Evolutionary conservation across 176 grass and related monocot genomes (phyloP).

Genomic region (Musa acuminata): DNA sequence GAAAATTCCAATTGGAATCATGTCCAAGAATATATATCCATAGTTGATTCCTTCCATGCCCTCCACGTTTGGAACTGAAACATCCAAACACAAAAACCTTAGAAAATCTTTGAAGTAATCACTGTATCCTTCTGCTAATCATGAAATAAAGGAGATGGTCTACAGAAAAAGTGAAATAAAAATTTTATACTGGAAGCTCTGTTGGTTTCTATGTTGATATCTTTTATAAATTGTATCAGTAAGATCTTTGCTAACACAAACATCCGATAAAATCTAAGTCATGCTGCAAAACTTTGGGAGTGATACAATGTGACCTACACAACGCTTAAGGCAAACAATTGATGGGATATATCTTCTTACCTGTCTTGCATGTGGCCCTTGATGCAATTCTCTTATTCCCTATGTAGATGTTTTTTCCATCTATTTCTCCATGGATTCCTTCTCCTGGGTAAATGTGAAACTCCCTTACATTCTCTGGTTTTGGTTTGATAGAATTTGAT

Average conservation of each 20-base stretch:
- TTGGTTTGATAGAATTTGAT: slow-evolving; percentile 56
- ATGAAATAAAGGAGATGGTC: too few relatives aligned
- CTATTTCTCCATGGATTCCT: slow-evolving; percentile 78
- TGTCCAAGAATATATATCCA: slow-evolving; percentile 51
- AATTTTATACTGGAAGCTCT: too few relatives aligned
- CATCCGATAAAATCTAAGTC: not conserved
- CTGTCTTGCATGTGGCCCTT: slow-evolving; percentile 60
- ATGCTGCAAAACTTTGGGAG: not conserved
- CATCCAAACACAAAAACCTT: slow-evolving; percentile 3
- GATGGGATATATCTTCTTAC: slow-evolving; percentile 26
- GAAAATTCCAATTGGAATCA: slow-evolving; percentile 63
- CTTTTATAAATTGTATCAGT: too few relatives aligned
- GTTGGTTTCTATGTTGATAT: too few relatives aligned
- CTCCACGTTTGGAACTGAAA: slow-evolving; percentile 51
- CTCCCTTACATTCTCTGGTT: slow-evolving; percentile 58
- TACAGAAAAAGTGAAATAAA: too few relatives aligned
- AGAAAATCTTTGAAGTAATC: not conserved
- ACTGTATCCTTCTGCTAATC: not conserved
- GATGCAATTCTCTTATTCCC: slow-evolving; percentile 79
- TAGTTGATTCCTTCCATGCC: slow-evolving; percentile 52
- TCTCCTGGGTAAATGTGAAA: slow-evolving; percentile 76
- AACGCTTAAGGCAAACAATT: not conserved
- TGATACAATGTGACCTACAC: not conserved
- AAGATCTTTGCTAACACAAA: too few relatives aligned
- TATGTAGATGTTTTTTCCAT: slow-evolving; percentile 54